Base-by-base conservation (phyloP, 257 asterid genomes). In the Thymus quinquecostatus region DNA sequence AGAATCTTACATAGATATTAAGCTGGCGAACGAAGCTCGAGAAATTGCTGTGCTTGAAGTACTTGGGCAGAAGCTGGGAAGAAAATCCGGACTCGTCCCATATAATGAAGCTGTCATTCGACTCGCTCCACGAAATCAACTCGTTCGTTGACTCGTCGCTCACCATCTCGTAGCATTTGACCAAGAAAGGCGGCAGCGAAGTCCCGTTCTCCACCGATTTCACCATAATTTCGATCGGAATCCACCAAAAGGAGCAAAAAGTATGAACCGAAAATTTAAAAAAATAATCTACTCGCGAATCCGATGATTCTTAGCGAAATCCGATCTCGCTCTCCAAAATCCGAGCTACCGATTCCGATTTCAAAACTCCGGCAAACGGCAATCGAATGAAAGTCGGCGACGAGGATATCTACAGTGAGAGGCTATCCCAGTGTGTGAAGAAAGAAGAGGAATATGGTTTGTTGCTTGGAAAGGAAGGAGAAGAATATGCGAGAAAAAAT, bases 21-120 rank as follows among this genome's bases (percentile, higher is more conserved):
- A 94, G 96, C 71, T 94, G 99, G 44, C 99, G 92, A 21, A 94
- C 85, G 75, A 94, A 94, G 80, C 99, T 94, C 60, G 99, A 82
- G 82, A 94, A 80, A 49, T 94, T 94, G 84, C 82, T 86, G 77
- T 94, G 99, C 86, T 94, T 94, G 90, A 94, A 94, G 79, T 91
- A 88, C 77, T 89, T 94, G 0, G 95, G 95, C 13, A 94, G 91
- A 84, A 94, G 72, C 56, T 84, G 84, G 38, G 90, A 78, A 36
- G 90, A 71, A 59, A 94, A 94, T 40, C 55, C 80, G 29, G 98
- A 75, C 14, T 80, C 96, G 50, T 91, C 89, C 92, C 87, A 82
- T 32, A 91, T 91, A 62, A 94, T 76, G 66, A 94, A 94, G 83
- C 95, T 89, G 68, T 82, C 86, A 36, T 75, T 78, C 38, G 87